Evolutionary conservation across 441 rosid species (phyloP).

Genomic region (Corymbia calophylla): DNA sequence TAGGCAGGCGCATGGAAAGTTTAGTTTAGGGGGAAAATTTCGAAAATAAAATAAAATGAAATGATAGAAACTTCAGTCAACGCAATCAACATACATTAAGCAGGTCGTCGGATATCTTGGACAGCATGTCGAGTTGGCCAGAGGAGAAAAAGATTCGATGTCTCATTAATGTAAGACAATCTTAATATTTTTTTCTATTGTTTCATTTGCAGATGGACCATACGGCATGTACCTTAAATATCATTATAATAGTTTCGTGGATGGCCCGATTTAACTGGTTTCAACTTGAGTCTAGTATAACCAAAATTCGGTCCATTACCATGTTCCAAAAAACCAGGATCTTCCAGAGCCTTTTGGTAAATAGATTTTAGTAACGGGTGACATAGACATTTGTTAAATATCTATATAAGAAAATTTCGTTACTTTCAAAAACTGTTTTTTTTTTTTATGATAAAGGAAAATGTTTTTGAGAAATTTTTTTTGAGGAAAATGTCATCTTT

Average conservation of each 20-base stretch:
- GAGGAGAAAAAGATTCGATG: neutral
- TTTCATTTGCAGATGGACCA: neutral
- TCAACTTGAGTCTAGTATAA: neutral
- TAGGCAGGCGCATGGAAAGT: neutral
- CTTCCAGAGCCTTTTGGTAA: neutral
- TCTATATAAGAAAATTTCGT: neutral
- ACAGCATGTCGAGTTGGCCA: neutral
- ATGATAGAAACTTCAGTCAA: neutral
- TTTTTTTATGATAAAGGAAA: neutral
- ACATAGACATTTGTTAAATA: neutral
- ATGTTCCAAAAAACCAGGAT: neutral
- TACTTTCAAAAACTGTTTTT: neutral
- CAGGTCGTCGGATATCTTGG: neutral
- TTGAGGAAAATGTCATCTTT: neutral
- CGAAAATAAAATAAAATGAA: neutral
- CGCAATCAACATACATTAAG: neutral
- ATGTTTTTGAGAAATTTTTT: neutral
- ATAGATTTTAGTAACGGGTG: neutral
- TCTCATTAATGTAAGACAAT: neutral
- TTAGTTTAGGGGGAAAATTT: neutral
- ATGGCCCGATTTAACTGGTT: neutral
- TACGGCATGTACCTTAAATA: neutral
- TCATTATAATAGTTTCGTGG: neutral
- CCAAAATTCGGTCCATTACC: neutral
- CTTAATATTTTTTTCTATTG: neutral